Evolutionary conservation across 139 green algal species (phyloP), one percentile per base, ranked within the genome.

Genomic region (Diplosphaera chodatii): DNA sequence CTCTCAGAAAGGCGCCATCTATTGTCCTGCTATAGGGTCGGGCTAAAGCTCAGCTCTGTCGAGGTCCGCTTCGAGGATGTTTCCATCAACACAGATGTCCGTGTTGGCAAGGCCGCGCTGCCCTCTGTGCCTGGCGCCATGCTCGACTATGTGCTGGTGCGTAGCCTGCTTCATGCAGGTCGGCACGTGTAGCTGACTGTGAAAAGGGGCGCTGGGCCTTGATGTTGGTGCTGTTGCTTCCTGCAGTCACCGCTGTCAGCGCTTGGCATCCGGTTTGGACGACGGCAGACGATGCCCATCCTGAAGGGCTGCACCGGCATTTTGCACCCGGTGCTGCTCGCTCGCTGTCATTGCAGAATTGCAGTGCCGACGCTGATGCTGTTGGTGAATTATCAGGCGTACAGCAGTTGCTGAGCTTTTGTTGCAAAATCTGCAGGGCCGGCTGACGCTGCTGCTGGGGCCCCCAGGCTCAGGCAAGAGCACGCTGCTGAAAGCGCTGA

Each of bases 31-130:
- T 32, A 28, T 67, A 78, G 74, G 40, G 74, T 78, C 30, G 67
- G 40, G 3, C 66, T 71, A 22, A 34, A 62, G 62, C 29, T 69
- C 2, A 68, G 67, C 23, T 56, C 59, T 22, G 66, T 78, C 10
- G 74, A 78, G 40, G 74, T 78, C 13, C 59, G 67, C 15, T 74
- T 78, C 31, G 40, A 74, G 31, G 40, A 59, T 25, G 3, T 59
- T 10, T 10, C 22, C 48, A 25, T 59, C 25, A 18, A 59, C 13
- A 59, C 48, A 23, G 48, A 59, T 59, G 48, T 59, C 3, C 48
- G 48, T 3, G 18, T 59, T 21, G 48, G 48, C 10, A 59, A 25
- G 16, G 48, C 48, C 48, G 48, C 13, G 13, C 48, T 59, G 48
- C 48, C 48, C 13, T n/a, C 10, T 4, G 48, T 59, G 48, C 16